A percentile compares a stretch with the other conserved stretches of the same genome.
Conservation (phyloP, 2,329 filamentous ascomycete genomes). For the Tolypocladium guangdongense region DNA sequence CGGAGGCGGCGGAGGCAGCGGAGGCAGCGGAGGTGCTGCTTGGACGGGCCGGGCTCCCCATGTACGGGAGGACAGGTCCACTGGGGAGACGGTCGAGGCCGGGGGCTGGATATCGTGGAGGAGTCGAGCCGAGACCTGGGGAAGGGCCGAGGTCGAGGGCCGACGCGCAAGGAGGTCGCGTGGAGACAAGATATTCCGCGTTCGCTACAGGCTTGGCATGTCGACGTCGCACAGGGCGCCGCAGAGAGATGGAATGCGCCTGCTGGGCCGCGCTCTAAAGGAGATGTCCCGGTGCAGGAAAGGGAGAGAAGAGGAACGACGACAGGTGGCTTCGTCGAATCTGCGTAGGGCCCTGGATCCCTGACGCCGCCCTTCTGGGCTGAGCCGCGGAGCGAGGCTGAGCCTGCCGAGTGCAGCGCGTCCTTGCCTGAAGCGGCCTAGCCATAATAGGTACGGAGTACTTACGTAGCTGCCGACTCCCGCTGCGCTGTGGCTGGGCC, state of each 20-base stretch:
- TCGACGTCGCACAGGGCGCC: not conserved
- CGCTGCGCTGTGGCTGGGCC: not conserved
- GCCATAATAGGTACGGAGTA: no score
- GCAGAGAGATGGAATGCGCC: not conserved
- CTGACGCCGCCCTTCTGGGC: not conserved
- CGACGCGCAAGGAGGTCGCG: not conserved
- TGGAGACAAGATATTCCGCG: not conserved
- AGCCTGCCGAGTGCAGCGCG: not conserved
- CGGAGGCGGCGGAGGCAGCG: constrained; percentile 16
- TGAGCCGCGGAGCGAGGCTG: not conserved
- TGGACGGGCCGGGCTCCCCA: constrained; percentile 29
- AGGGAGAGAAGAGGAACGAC: not conserved
- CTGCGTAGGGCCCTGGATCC: not conserved
- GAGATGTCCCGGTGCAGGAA: not conserved
- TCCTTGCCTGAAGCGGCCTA: not conserved
- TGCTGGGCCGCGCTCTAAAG: not conserved
- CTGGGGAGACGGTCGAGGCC: not conserved
- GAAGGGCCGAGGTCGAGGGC: not conserved
- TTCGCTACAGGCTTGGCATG: not conserved
- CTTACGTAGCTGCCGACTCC: not conserved
- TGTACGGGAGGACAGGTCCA: constrained; percentile 10
- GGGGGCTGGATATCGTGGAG: not conserved
- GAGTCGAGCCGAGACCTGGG: not conserved
- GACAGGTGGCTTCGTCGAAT: not conserved
- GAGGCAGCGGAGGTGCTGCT: constrained; percentile 25